These are phyloP conservation scores for Phaseolus coccineus DNA, from an alignment of 331 rosid genomes.

Conservation along the genomic window DNA sequence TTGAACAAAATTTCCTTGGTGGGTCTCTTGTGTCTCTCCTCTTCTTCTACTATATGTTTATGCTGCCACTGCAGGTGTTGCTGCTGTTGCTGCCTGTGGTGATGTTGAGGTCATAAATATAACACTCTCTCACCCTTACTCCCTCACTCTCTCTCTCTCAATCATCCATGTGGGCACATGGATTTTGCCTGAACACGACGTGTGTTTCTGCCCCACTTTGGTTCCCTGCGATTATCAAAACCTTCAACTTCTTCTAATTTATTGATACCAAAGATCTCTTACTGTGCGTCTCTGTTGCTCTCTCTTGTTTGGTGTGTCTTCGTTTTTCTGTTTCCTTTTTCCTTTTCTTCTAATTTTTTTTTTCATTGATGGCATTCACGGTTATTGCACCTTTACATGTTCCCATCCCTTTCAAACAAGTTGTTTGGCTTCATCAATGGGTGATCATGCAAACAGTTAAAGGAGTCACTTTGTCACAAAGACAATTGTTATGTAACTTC, in stretches of 20 bases:
- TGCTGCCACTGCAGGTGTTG: conserved; percentile 28
- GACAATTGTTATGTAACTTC: background rate
- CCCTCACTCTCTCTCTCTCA: conserved; percentile 48
- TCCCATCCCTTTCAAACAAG: conserved; percentile 42
- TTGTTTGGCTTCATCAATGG: conserved; percentile 49
- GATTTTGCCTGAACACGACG: conserved; percentile 92
- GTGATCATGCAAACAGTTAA: conserved; percentile 46
- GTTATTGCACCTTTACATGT: conserved; percentile 49
- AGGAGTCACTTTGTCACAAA: background rate
- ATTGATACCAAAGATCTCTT: conserved; percentile 39
- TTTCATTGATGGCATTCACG: conserved; percentile 58
- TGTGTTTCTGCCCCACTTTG: conserved; percentile 77
- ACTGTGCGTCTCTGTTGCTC: conserved; percentile 28
- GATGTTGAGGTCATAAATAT: conserved; percentile 45
- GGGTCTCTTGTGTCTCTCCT: conserved; percentile 37
- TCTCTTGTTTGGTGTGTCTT: conserved; percentile 30
- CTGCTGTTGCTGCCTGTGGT: background rate
- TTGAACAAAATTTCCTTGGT: conserved; percentile 34
- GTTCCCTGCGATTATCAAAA: conserved; percentile 19
- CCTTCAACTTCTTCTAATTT: conserved; percentile 40
- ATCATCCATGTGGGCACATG: conserved; percentile 96
- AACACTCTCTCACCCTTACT: conserved; percentile 45
- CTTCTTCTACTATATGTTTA: conserved; percentile 1
- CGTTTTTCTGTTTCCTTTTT: background rate
- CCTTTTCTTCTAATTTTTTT: background rate